Evolutionary conservation across 179 eudicot genomes (phyloP), one percentile per base, ranked within the genome.

Genomic region (Drosera spatulata): DNA sequence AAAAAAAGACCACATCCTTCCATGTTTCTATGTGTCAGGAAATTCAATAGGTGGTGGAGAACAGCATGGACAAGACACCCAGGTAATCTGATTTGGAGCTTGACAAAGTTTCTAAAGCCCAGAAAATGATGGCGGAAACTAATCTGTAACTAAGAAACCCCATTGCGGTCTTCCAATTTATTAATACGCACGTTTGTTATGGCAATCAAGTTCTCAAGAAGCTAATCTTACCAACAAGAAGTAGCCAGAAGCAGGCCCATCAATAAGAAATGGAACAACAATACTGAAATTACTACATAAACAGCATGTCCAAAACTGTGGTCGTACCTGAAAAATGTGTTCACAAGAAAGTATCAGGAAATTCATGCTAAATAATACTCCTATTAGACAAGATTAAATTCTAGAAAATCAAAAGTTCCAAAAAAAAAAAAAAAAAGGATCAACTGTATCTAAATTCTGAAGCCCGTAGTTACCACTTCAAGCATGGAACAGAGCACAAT

Each of bases 261-360:
- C 49, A 85, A 52, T 49, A 84, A 61, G 68, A 91, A 88, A 75
- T 91, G 91, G 72, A 88, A 70, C 57, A 86, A 74, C 64, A 89
- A 66, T 65, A 84, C 86, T 37, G 96, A 85, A 56, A 86, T 73
- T 61, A 88, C 82, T 50, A 91, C 96, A 58, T 73, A 86, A 70
- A 78, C 79, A 55, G 96, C 83, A 82, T 91, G 96, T 53, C 82
- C 91, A 13, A 78, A 50, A 75, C 89, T 91, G 59, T 85, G 96
- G 68, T 86, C 98, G 77, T 88, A 91, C 82, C 98, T 91, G 96
- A 77, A 76, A 70, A 58, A 61, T 70, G 50, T 42, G 7, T 39
- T 7, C 8, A 50, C 11, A 50, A 11, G 13, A 3, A 11, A 50
- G 13, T 10, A 10, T 45, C 10, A 45, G 49, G 10, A 45, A 6